These are phyloP conservation scores for Aspergillus carlsbadensis DNA, from an alignment of 495 filamentous ascomycete genomes.

Conservation along the genomic window DNA sequence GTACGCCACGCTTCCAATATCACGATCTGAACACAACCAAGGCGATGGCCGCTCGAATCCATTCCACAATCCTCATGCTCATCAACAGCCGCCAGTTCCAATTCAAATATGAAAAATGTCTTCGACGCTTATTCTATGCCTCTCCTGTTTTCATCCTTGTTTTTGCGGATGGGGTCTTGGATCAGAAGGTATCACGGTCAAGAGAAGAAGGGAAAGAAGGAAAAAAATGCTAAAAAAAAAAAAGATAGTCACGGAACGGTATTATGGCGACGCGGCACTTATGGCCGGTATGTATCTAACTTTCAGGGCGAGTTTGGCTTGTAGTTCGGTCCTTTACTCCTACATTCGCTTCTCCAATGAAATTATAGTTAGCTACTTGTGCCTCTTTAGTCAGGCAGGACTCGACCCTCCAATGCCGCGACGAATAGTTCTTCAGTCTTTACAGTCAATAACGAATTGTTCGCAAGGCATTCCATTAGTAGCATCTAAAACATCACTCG, in stretches of 20 bases:
- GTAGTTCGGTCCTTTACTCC: neutral
- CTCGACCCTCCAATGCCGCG: neutral
- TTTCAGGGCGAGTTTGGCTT: neutral
- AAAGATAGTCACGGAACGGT: neutral
- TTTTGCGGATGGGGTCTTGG: neutral
- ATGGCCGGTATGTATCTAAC: neutral
- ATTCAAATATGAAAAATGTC: neutral
- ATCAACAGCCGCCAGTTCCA: neutral
- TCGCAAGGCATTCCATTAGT: neutral
- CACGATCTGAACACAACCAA: neutral
- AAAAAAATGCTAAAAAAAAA: neutral
- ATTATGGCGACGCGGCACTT: neutral
- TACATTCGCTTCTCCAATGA: slow-evolving; percentile 1
- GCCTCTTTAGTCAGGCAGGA: neutral
- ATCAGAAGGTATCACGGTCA: no score
- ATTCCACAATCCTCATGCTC: no score
- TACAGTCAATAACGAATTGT: neutral
- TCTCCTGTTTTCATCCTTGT: neutral
- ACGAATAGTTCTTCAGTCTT: neutral
- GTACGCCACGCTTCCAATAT: neutral
- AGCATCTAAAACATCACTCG: neutral
- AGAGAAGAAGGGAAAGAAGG: neutral
- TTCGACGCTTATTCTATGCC: neutral
- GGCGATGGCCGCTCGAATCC: neutral
- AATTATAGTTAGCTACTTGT: neutral